A percentile compares a stretch with the other conserved stretches of the same genome.
These are phyloP conservation scores for Termitomyces sp. DNA, from an alignment of 768 basidiomycete genomes.

Conservation along the genomic window DNA sequence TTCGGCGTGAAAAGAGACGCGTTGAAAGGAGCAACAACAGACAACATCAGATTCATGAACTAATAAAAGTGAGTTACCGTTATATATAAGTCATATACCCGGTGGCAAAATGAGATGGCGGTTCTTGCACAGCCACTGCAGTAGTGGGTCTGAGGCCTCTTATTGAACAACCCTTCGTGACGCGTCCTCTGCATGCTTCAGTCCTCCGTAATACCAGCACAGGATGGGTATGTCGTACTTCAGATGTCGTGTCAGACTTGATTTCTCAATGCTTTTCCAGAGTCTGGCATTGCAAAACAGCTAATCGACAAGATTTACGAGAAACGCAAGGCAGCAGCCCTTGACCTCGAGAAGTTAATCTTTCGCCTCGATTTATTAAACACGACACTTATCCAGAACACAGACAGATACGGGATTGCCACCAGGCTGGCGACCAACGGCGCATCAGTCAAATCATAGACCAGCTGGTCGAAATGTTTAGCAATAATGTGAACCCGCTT, in stretches of 20 bases:
- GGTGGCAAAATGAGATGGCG: too few relatives aligned
- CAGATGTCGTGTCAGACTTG: not conserved
- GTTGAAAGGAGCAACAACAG: slow-evolving; percentile 23
- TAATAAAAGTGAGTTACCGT: too few relatives aligned
- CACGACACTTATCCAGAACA: slow-evolving; percentile 2
- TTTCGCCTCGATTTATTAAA: slow-evolving; percentile 3
- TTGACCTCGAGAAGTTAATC: slow-evolving; percentile 89
- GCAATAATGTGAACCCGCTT: slow-evolving; percentile 73
- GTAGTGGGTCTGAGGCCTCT: not conserved
- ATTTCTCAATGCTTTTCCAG: slow-evolving; percentile 31
- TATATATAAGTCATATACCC: too few relatives aligned
- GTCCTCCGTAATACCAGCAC: not conserved
- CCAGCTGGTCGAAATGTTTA: slow-evolving; percentile 94
- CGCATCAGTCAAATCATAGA: slow-evolving; percentile 87
- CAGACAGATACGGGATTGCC: slow-evolving; percentile 85
- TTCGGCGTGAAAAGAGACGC: slow-evolving; percentile 33
- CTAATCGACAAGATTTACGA: slow-evolving; percentile 94
- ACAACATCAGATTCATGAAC: too few relatives aligned
- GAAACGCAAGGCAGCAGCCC: slow-evolving; percentile 92
- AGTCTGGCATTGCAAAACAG: slow-evolving; percentile 73
- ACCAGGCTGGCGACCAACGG: slow-evolving; percentile 75
- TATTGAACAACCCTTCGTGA: not conserved
- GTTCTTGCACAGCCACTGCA: slow-evolving; percentile 20
- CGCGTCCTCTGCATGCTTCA: slow-evolving; percentile 9
- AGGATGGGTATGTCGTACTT: slow-evolving; percentile 25